Evolutionary conservation across 352 stramenopile genomes (phyloP).

Genomic region (Phytopythium boreale): DNA sequence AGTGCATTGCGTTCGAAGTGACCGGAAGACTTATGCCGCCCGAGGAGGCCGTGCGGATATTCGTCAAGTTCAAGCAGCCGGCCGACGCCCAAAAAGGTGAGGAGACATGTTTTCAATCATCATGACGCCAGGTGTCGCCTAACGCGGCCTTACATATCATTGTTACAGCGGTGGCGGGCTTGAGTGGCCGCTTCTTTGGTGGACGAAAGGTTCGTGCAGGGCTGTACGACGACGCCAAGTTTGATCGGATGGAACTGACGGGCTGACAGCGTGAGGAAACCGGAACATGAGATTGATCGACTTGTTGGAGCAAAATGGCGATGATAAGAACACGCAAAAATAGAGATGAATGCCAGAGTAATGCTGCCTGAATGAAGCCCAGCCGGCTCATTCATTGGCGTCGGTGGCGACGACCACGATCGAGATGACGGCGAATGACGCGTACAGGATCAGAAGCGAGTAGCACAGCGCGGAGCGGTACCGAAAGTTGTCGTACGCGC

Average conservation of each 20-base stretch:
- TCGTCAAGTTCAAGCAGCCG: slow-evolving; percentile 80
- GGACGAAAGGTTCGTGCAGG: slow-evolving; percentile 79
- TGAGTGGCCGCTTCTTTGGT: slow-evolving; percentile 89
- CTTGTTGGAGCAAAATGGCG: neutral
- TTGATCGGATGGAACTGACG: slow-evolving; percentile 58
- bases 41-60: slow-evolving; percentile 87
- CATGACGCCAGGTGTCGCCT: neutral
- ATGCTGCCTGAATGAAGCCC: neutral
- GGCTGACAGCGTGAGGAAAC: slow-evolving; percentile 13
- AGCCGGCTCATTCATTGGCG: slow-evolving; percentile 20
- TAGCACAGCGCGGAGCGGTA: slow-evolving; percentile 66
- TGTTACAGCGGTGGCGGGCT: slow-evolving; percentile 56
- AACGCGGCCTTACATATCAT: neutral
- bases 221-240: slow-evolving; percentile 83
- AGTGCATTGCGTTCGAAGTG: slow-evolving; percentile 78
- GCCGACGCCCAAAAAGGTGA: slow-evolving; percentile 75
- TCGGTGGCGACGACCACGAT: slow-evolving; percentile 45
- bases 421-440: slow-evolving; percentile 62
- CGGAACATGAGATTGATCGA: slow-evolving; percentile 1
- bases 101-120: slow-evolving; percentile 1
- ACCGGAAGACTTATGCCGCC: slow-evolving; percentile 24
- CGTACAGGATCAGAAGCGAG: slow-evolving; percentile 51
- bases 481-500: slow-evolving; percentile 51
- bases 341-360: neutral
- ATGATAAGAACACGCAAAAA: neutral